Conservation (phyloP, 768 basidiomycete species). For the Serpula lacrymans region DNA sequence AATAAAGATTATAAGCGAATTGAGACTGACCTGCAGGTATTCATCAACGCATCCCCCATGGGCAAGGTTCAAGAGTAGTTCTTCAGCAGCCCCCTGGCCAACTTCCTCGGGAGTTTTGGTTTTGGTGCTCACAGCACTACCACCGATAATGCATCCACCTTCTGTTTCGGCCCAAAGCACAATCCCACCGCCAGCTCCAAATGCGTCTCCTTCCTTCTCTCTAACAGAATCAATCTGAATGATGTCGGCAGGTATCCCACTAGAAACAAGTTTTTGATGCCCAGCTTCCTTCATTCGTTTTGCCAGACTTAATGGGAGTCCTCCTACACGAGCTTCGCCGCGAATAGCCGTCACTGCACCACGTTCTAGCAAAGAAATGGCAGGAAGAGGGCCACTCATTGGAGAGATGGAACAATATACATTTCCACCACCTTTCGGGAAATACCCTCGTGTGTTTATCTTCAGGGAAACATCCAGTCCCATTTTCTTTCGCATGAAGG, state of each 20-base stretch:
- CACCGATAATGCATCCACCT: constrained; percentile 63
- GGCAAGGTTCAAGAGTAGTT: constrained; percentile 52
- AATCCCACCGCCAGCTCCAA: constrained; percentile 70
- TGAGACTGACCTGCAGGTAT: constrained; percentile 45
- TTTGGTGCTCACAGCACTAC: constrained; percentile 61
- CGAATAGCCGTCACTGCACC: constrained; percentile 48
- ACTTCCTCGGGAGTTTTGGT: constrained; percentile 42
- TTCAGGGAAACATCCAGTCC: constrained; percentile 39
- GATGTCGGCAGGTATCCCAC: constrained; percentile 27
- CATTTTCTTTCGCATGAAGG: constrained; percentile 63
- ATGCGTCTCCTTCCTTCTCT: constrained; percentile 42
- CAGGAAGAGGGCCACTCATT: constrained; percentile 37
- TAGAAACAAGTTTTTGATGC: constrained; percentile 33
- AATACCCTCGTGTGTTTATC: constrained; percentile 63
- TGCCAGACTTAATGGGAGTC: constrained; percentile 56
- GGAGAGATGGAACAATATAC: constrained; percentile 39
- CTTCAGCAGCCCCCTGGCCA: constrained; percentile 59
- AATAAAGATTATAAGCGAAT: background rate
- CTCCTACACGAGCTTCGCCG: constrained; percentile 65
- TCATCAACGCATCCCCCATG: constrained; percentile 76
- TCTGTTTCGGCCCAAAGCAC: constrained; percentile 74
- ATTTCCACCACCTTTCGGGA: constrained; percentile 69
- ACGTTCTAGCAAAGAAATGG: constrained; percentile 51
- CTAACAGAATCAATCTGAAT: constrained; percentile 41
- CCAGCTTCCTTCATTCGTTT: constrained; percentile 58